Base-by-base conservation (phyloP, 140 eudicot species). In the Bidens hawaiensis region DNA sequence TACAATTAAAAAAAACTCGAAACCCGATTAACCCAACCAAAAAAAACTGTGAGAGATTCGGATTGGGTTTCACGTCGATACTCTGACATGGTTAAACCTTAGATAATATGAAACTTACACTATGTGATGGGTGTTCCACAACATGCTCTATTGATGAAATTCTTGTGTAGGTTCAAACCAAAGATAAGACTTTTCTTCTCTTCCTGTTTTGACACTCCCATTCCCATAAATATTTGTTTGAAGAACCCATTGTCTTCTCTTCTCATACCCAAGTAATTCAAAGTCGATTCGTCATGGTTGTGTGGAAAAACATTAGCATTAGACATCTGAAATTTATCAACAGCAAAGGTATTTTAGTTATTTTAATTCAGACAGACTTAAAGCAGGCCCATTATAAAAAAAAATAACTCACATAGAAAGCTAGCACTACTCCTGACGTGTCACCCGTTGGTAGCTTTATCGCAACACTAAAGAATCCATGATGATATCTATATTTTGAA, bases 211-310 rank as follows among this genome's bases (percentile, higher is more conserved):
- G 8, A 82, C 88, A 75, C 94, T 90, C 61, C 97, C 97, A 80
- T 87, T 82, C 12, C 97, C 96, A 30, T 90, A 90, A 12, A 90
- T 75, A 69, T 90, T 90, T 38, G 97, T 90, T 71, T 90, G 97
- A 49, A 90, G 82, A 22, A 90, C 85, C 97, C 97, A 90, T 18
- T 81, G 83, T 68, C 75, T 81, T 67, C 85, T 62, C 30, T 72
- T 79, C 67, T 86, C 90, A 36, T 90, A 94, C 4, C 97, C 97
- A 19, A 87, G 96, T 60, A 90, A 81, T 38, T 90, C 97, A 13
- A 90, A 79, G 62, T 90, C 97, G 17, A 90, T 84, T 90, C 97
- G 21, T 90, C 97, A 42, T 90, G 97, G 81, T 82, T 84, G 62
- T 87, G 90, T 1, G 95, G 97, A 60, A 21, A 82, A 36, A 73